Percentiles rank a stretch among this genome's conserved stretches.
phyloP scores from a whole-genome alignment of 1,284 basidiomycete species.

The Ceratobasidium papillatum region DNA sequence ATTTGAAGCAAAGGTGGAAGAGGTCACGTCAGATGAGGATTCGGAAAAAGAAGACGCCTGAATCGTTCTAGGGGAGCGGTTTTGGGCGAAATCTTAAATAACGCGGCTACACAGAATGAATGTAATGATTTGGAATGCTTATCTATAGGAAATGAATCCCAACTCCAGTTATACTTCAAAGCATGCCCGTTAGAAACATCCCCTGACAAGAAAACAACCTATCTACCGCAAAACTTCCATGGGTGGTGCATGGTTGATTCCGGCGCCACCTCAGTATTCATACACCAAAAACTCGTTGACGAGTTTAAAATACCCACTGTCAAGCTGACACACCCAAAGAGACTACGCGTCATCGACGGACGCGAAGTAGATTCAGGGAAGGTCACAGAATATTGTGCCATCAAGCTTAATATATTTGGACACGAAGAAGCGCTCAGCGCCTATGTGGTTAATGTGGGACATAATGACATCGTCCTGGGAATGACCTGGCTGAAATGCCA shows the following conservation, averaged over 20 bases:
- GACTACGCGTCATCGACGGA: too few species aligned
- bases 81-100: not conserved
- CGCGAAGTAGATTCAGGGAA: too few species aligned
- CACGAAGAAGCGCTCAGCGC: not conserved
- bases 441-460: slow-evolving; percentile 8
- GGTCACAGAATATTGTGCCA: not conserved
- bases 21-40: not conserved
- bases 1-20: not conserved
- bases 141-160: not conserved
- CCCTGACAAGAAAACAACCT: not conserved
- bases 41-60: not conserved
- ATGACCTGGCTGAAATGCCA: slow-evolving; percentile 42
- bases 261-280: too few species aligned
- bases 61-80: not conserved
- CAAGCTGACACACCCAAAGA: too few species aligned
- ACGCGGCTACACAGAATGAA: not conserved
- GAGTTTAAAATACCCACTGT: too few species aligned
- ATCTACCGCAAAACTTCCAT: too few species aligned
- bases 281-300: too few species aligned
- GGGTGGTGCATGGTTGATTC: too few species aligned
- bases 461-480: slow-evolving; percentile 38
- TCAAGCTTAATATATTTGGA: too few species aligned
- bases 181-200: not conserved
- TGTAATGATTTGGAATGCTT: not conserved
- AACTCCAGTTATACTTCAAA: not conserved